phyloP scores from a whole-genome alignment of 2,329 filamentous ascomycete genomes.

The Colletotrichum zoysiae region DNA sequence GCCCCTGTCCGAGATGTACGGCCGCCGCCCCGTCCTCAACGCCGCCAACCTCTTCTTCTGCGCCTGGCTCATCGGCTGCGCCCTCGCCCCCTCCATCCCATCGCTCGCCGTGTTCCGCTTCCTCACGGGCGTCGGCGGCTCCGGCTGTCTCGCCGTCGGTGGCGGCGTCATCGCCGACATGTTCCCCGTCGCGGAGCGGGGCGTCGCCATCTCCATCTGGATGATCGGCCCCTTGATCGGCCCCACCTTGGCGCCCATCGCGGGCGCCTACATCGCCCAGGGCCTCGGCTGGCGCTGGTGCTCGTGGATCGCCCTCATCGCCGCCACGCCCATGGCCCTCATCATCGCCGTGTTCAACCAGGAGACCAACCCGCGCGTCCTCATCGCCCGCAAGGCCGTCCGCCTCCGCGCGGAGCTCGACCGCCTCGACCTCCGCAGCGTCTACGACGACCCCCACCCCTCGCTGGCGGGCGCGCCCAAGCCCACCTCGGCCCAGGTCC shows the following conservation, averaged over 20 bases:
- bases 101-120: conserved; percentile 71
- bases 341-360: conserved; percentile 56
- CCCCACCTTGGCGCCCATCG: conserved; percentile 61
- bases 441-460: conserved; percentile 26
- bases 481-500: conserved; percentile 47
- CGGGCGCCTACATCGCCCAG: conserved; percentile 63
- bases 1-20: conserved; percentile 74
- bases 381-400: conserved; percentile 63
- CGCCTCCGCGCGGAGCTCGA: conserved; percentile 59
- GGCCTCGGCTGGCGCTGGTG: conserved; percentile 66
- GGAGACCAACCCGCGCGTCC: conserved; percentile 63
- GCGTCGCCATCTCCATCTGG: conserved; percentile 64
- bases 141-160: conserved; percentile 65
- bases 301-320: conserved; percentile 66
- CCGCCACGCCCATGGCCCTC: conserved; percentile 51
- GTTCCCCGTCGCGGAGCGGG: conserved; percentile 61
- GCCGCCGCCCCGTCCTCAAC: conserved; percentile 68
- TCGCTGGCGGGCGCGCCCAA: conserved; percentile 50
- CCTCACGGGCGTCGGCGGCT: conserved; percentile 69
- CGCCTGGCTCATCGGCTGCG: conserved; percentile 74
- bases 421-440: conserved; percentile 54
- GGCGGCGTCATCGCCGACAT: conserved; percentile 68
- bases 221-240: conserved; percentile 57
- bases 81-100: conserved; percentile 65
- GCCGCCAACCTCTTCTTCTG: conserved; percentile 71